Evolutionary conservation across 140 eudicot species (phyloP).

Genomic region (Erigeron philadelphicus): DNA sequence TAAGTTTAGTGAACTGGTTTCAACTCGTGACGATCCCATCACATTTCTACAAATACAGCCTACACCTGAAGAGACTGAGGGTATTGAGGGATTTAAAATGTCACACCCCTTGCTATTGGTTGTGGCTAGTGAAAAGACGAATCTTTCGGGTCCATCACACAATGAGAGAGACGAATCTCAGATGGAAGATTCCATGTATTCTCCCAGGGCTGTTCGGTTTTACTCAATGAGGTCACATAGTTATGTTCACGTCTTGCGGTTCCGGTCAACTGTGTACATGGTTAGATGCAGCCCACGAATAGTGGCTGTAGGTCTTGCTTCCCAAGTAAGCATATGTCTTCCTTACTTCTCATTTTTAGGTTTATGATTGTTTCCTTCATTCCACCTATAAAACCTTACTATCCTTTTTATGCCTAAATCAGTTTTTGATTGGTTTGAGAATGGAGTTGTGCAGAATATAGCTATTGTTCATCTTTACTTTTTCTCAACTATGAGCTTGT

Average conservation of each 20-base stretch:
- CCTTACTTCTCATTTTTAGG: background rate
- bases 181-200: conserved; percentile 36
- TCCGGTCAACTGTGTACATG: conserved; percentile 80
- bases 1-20: conserved; percentile 68
- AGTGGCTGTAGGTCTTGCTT: conserved; percentile 85
- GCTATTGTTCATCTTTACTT: background rate
- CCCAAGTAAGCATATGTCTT: conserved; percentile 56
- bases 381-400: background rate
- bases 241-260: conserved; percentile 70
- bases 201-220: conserved; percentile 74
- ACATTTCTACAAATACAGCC: conserved; percentile 93
- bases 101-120: conserved; percentile 85
- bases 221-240: conserved; percentile 70
- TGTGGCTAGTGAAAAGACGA: conserved; percentile 78
- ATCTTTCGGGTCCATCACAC: conserved; percentile 34
- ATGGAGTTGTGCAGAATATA: conserved; percentile 15
- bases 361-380: conserved; percentile 1
- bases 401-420: conserved; percentile 8
- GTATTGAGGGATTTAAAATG: conserved; percentile 55
- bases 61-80: conserved; percentile 52
- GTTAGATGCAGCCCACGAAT: conserved; percentile 86
- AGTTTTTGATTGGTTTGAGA: conserved; percentile 18
- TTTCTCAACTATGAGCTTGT: conserved; percentile 2
- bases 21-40: conserved; percentile 87
- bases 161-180: conserved; percentile 59